Conservation (phyloP, 345 rosid genomes). For the Gossypium turneri region DNA sequence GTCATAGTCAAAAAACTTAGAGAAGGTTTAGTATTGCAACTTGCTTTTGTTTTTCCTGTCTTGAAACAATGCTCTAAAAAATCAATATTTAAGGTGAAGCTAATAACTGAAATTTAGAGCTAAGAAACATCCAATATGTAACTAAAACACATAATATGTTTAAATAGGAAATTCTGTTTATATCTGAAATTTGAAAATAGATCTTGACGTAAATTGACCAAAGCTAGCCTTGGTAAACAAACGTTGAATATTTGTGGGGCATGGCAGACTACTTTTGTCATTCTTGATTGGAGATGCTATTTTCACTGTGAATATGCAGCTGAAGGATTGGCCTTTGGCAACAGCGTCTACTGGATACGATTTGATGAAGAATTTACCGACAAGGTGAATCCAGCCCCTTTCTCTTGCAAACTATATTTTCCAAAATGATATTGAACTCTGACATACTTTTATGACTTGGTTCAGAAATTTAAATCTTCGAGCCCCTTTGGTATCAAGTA, state of each 20-base stretch:
- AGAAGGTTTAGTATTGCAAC: constrained; percentile 48
- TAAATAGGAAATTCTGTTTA: background rate
- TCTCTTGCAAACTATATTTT: background rate
- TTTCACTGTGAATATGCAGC: constrained; percentile 51
- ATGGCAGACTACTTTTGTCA: constrained; percentile 11
- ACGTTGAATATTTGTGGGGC: background rate
- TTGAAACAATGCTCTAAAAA: background rate
- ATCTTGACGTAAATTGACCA: background rate
- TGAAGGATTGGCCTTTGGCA: constrained; percentile 64
- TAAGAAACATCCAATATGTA: background rate
- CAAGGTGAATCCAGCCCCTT: constrained; percentile 43
- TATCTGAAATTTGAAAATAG: background rate
- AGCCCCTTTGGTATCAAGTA: constrained; percentile 80
- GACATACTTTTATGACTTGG: constrained; percentile 21
- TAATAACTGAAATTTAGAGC: background rate
- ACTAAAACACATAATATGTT: background rate
- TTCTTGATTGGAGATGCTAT: constrained; percentile 23
- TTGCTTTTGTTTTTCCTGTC: constrained; percentile 7
- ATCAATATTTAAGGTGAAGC: background rate
- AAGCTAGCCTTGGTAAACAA: background rate
- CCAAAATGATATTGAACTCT: constrained; percentile 2
- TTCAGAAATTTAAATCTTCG: constrained; percentile 81
- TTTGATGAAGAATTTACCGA: constrained; percentile 80
- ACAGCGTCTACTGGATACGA: constrained; percentile 82
- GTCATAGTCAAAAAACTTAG: constrained; percentile 82